Evolutionary conservation across 2,329 filamentous ascomycete species (phyloP), one percentile per base, ranked within the genome.

Genomic region (Penicillium thymicola): DNA sequence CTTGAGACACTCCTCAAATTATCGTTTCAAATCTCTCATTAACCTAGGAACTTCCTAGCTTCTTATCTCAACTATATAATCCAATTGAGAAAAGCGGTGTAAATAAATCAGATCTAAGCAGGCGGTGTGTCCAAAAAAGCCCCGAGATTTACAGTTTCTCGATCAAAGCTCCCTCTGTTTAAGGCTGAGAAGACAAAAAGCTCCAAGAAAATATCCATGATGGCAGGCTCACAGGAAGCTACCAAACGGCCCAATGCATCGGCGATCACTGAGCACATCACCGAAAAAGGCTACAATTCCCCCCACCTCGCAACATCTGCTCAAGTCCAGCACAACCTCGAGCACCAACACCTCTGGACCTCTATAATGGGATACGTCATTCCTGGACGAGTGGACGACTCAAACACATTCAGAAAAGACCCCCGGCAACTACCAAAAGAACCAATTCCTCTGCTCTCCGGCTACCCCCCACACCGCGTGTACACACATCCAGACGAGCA

Each of bases 401-500:
- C 43, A 41, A 46, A 43, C 32, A 14, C 25, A 45, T 9, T 16
- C 32, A 48, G 8, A 30, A 54, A 51, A 46, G 42, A 42, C 6
- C 46, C 52, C 23, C 25, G 27, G 25, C 42, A 50, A 13, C 46
- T 55, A 30, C 38, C 46, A 18, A 34, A 57, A 25, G 49, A 59
- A 4, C 67, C 79, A n/a, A 73, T 65, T 1, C 63, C 78, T 8
- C 65, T 87, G 51, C 75, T 88, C 48, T 86, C 84, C 9, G 85
- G 85, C n/a, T 73, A 85, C 16, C 84, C 85, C 4, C 83, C 85
- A 13, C 76, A 81, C 51, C 76, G 82, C 45, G 75, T 85, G 58
- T 88, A 88, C 69, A 78, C 83, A 11, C 84, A 88, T 64, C 85
- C 85, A 11, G 85, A 87, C 67, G 83, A 87, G 73, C 85, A 87